Conservation (phyloP, 2,329 filamentous ascomycete genomes). For the Lojkania enalia region DNA sequence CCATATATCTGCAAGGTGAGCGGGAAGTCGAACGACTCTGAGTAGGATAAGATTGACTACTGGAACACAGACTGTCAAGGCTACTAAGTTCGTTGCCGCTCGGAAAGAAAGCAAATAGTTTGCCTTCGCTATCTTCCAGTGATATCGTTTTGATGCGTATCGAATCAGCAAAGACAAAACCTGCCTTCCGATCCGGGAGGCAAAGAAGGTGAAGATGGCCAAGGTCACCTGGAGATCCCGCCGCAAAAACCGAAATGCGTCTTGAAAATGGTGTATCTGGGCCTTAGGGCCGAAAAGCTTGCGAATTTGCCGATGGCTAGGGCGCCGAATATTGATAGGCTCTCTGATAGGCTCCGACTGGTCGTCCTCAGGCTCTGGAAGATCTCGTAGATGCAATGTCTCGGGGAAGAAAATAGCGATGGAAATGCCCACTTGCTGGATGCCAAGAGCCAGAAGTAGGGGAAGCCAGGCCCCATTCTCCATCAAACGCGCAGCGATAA, state of each 20-base stretch:
- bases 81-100: slow-evolving; percentile 52
- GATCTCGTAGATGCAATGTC: slow-evolving; percentile 39
- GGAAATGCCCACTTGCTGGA: slow-evolving; percentile 31
- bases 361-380: slow-evolving; percentile 28
- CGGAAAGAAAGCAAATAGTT: slow-evolving; percentile 51
- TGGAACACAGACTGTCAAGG: slow-evolving; percentile 53
- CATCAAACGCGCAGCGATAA: slow-evolving; percentile 39
- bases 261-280: slow-evolving; percentile 40
- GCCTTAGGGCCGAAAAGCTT: slow-evolving; percentile 24
- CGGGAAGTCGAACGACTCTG: slow-evolving; percentile 39
- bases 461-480: slow-evolving; percentile 39
- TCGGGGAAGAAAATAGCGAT: slow-evolving; percentile 38
- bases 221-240: slow-evolving; percentile 49
- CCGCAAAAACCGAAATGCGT: slow-evolving; percentile 46
- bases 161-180: slow-evolving; percentile 54
- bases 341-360: slow-evolving; percentile 6
- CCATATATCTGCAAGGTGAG: slow-evolving; percentile 51
- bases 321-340: slow-evolving; percentile 22
- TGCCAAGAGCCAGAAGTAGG: slow-evolving; percentile 32
- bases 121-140: slow-evolving; percentile 48
- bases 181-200: slow-evolving; percentile 54
- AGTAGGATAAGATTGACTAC: slow-evolving; percentile 45
- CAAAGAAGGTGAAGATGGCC: slow-evolving; percentile 50
- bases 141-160: slow-evolving; percentile 57
- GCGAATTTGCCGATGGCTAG: slow-evolving; percentile 14